Conservation (phyloP, 1,139 yeast species). For the Oligophagozyma castellii region DNA sequence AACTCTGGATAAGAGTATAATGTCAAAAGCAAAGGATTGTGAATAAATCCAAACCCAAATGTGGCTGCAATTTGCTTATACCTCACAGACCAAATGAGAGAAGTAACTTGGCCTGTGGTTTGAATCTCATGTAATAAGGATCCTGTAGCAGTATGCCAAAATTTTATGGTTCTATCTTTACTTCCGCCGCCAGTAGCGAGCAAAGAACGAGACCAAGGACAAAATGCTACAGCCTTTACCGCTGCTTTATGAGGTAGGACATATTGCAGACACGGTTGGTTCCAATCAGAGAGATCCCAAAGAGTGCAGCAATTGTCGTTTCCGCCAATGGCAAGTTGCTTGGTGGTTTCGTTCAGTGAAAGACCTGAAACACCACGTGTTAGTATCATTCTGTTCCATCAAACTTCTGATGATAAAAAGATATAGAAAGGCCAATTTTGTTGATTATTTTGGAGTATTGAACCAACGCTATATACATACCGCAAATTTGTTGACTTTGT, state of each 20-base stretch:
- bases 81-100: conserved; percentile 59
- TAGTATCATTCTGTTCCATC: conserved; percentile 1
- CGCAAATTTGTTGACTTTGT: conserved; percentile 59
- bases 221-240: conserved; percentile 67
- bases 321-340: conserved; percentile 55
- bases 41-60: conserved; percentile 58
- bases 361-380: conserved; percentile 31
- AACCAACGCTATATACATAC: conserved; percentile 23
- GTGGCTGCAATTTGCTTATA: conserved; percentile 59
- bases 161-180: conserved; percentile 50
- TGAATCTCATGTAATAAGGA: conserved; percentile 41
- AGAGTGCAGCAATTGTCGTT: conserved; percentile 59
- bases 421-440: conserved; percentile 2
- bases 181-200: conserved; percentile 80
- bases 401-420: neutral
- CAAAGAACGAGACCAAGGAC: conserved; percentile 63
- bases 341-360: conserved; percentile 34
- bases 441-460: too few species aligned
- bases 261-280: conserved; percentile 32
- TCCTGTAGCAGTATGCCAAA: conserved; percentile 78
- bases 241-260: conserved; percentile 58
- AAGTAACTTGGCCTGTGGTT: conserved; percentile 66
- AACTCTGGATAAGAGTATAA: conserved; percentile 58
- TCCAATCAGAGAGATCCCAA: conserved; percentile 40
- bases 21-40: conserved; percentile 34